These are phyloP conservation scores for Rhinocladiella mackenziei DNA, from an alignment of 2,329 filamentous ascomycete genomes.

Conservation along the genomic window DNA sequence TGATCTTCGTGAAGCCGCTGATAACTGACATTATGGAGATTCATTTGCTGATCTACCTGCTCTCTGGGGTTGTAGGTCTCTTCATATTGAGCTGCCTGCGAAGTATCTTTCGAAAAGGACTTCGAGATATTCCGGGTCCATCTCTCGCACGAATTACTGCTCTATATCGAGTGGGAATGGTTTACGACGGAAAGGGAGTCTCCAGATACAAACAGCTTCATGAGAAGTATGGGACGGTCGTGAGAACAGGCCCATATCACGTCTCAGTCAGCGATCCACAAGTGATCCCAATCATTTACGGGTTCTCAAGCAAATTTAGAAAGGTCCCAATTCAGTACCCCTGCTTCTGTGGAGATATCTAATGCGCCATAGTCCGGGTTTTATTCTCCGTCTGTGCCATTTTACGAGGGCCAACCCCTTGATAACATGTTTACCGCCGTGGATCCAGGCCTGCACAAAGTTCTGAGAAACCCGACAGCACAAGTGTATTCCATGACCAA, in stretches of 20 bases:
- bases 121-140: not conserved
- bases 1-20: too few species aligned
- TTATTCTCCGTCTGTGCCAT: conserved; percentile 66
- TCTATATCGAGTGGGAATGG: not conserved
- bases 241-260: conserved; percentile 5
- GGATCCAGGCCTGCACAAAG: conserved; percentile 5
- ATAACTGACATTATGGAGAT: too few species aligned
- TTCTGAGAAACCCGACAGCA: conserved; percentile 37
- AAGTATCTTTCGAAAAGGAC: not conserved
- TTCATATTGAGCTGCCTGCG: not conserved
- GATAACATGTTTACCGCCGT: conserved; percentile 10
- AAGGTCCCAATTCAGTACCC: too few species aligned
- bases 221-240: conserved; percentile 4
- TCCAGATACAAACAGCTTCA: not conserved
- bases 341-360: too few species aligned
- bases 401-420: conserved; percentile 6
- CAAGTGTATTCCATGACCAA: conserved; percentile 47
- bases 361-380: conserved; percentile 58
- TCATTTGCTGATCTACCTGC: too few species aligned
- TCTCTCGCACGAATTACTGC: not conserved
- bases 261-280: conserved; percentile 69
- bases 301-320: conserved; percentile 71
- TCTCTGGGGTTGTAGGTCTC: too few species aligned
- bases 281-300: conserved; percentile 71
- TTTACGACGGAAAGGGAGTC: not conserved